phyloP scores from a whole-genome alignment of 2,329 filamentous ascomycete species.

The Fusarium metavorans region DNA sequence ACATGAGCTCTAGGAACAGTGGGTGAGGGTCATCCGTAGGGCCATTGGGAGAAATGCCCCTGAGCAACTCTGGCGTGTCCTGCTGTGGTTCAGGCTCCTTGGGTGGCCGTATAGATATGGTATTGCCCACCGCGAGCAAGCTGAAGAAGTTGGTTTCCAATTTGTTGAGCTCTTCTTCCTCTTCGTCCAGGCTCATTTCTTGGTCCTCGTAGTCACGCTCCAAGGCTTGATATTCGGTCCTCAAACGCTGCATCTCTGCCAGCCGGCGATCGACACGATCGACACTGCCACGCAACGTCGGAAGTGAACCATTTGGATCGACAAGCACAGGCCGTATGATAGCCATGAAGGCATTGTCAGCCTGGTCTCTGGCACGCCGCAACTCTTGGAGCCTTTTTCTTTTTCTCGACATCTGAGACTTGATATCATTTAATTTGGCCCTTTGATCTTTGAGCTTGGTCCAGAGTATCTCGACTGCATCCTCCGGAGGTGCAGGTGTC shows the following conservation, averaged over 20 bases:
- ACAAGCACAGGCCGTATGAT: slow-evolving; percentile 53
- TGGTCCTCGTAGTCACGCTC: slow-evolving; percentile 54
- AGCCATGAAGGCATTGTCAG: slow-evolving; percentile 57
- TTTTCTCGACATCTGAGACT: slow-evolving; percentile 48
- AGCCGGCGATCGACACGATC: slow-evolving; percentile 48
- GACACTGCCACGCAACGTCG: slow-evolving; percentile 41
- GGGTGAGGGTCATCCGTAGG: slow-evolving; percentile 59
- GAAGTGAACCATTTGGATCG: slow-evolving; percentile 35
- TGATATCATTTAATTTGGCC: slow-evolving; percentile 45
- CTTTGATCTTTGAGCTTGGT: slow-evolving; percentile 51
- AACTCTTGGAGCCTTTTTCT: slow-evolving; percentile 48
- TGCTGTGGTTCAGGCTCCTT: slow-evolving; percentile 13
- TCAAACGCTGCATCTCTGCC: slow-evolving; percentile 52
- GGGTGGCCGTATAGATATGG: slow-evolving; percentile 17
- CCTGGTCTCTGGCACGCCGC: slow-evolving; percentile 49
- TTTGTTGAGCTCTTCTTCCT: slow-evolving; percentile 50
- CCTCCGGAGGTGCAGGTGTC: slow-evolving; percentile 43
- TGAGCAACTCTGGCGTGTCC: slow-evolving; percentile 49
- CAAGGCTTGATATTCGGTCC: slow-evolving; percentile 52
- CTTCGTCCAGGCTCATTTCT: slow-evolving; percentile 51
- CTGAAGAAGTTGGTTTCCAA: slow-evolving; percentile 56
- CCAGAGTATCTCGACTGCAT: slow-evolving; percentile 52
- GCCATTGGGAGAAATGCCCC: slow-evolving; percentile 51
- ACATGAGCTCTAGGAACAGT: slow-evolving; percentile 58
- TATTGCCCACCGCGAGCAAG: slow-evolving; percentile 48